phyloP scores from a whole-genome alignment of 2,329 filamentous ascomycete species.

The Xenosphaeropsis pyriputrescens region DNA sequence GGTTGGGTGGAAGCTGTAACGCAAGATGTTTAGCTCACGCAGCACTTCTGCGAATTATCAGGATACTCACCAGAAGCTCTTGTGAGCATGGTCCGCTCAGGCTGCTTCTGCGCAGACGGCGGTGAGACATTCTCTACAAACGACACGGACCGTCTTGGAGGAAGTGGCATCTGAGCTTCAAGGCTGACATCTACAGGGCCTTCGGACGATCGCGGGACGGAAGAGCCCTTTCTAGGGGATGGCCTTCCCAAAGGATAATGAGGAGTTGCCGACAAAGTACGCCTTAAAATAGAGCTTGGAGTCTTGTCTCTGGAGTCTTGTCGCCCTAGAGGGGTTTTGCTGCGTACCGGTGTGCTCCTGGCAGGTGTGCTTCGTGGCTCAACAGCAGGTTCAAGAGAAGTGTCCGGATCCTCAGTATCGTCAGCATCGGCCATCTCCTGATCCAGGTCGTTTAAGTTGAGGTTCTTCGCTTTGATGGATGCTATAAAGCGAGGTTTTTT shows the following conservation, averaged over 20 bases:
- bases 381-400: too few species aligned
- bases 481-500: too few species aligned
- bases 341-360: not conserved
- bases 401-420: too few species aligned
- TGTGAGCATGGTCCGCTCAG: too few species aligned
- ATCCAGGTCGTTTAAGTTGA: too few species aligned
- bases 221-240: not conserved
- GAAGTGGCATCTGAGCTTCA: slow-evolving; percentile 1
- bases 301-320: not conserved
- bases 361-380: too few species aligned
- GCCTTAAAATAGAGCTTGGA: not conserved
- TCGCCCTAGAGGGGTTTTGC: not conserved
- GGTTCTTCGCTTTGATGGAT: too few species aligned
- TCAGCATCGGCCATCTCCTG: too few species aligned
- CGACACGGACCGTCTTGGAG: not conserved
- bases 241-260: not conserved
- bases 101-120: not conserved
- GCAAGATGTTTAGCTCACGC: not conserved
- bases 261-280: too few species aligned
- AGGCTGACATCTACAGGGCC: not conserved
- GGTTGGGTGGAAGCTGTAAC: too few species aligned
- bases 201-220: not conserved
- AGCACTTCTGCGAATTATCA: not conserved
- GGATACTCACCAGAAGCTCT: too few species aligned
- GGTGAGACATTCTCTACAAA: not conserved